Evolutionary conservation across 2,329 filamentous ascomycete genomes (phyloP).

Genomic region (Alternaria rosae): DNA sequence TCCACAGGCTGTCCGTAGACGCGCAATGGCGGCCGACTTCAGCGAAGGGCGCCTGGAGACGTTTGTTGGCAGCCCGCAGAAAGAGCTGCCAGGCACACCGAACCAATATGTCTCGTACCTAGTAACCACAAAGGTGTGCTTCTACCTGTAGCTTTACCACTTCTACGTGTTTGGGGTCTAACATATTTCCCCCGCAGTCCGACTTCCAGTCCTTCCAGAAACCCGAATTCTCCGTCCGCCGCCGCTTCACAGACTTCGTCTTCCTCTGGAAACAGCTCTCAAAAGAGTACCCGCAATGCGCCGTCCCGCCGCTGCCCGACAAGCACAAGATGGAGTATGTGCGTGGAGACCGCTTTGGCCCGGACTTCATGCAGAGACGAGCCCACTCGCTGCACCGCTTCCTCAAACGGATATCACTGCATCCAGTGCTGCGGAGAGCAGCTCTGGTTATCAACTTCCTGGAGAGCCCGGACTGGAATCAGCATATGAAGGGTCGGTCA

Average conservation of each 20-base stretch:
- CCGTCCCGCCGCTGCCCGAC: constrained; percentile 92
- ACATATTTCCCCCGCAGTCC: constrained; percentile 64
- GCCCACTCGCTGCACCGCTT: constrained; percentile 93
- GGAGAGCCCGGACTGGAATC: constrained; percentile 95
- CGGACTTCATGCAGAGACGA: constrained; percentile 88
- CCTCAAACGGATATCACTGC: constrained; percentile 81
- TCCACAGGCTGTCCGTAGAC: constrained; percentile 18
- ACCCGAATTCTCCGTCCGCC: constrained; percentile 77
- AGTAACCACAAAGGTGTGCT: constrained; percentile 80
- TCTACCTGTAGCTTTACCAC: neutral
- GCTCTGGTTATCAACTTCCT: constrained; percentile 87
- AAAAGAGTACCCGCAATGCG: constrained; percentile 87
- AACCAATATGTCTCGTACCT: constrained; percentile 96
- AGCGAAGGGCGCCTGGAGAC: constrained; percentile 80
- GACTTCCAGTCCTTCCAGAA: constrained; percentile 94
- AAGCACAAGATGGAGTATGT: constrained; percentile 99
- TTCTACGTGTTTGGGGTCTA: neutral
- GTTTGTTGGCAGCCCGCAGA: constrained; percentile 81
- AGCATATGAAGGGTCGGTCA: constrained; percentile 84
- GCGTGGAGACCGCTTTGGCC: constrained; percentile 90
- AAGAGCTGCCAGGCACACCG: constrained; percentile 96
- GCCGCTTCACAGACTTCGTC: constrained; percentile 97
- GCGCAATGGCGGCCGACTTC: constrained; percentile 47
- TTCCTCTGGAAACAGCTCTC: constrained; percentile 92
- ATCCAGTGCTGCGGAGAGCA: constrained; percentile 85